A percentile compares a stretch with the other conserved stretches of the same genome.
phyloP scores from a whole-genome alignment of 202 grass and related monocot species.

The Digitaria exilis region DNA sequence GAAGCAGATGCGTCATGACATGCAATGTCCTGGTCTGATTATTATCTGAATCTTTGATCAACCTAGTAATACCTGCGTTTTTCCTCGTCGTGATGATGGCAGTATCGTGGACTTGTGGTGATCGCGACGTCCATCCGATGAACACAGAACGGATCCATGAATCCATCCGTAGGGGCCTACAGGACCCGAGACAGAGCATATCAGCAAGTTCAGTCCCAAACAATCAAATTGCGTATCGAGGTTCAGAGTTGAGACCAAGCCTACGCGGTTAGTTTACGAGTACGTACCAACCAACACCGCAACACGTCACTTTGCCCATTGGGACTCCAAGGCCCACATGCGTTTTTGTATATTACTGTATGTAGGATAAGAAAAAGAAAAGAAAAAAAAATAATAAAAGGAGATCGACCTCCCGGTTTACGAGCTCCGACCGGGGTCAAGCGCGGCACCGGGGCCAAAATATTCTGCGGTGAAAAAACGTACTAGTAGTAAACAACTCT shows the following conservation, averaged over 20 bases:
- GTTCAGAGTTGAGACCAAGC: too few relatives aligned
- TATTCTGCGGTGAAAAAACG: neutral
- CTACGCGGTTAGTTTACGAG: too few relatives aligned
- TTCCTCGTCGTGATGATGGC: neutral
- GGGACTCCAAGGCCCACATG: neutral
- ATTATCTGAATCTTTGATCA: neutral
- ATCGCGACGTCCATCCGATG: neutral
- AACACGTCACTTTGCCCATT: neutral
- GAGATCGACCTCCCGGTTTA: neutral
- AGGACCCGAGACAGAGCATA: too few relatives aligned
- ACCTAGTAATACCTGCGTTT: neutral
- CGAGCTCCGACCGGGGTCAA: conserved; percentile 27
- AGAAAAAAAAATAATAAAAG: neutral
- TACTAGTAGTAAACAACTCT: too few relatives aligned
- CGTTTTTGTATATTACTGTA: too few relatives aligned
- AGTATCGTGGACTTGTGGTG: neutral
- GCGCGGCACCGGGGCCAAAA: neutral
- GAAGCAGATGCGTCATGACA: neutral
- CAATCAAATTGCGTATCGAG: neutral
- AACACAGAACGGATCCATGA: too few relatives aligned
- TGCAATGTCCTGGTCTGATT: neutral
- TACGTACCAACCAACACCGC: neutral
- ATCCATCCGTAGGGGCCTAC: too few relatives aligned
- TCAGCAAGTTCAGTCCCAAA: too few relatives aligned
- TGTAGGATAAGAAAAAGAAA: too few relatives aligned